Evolutionary conservation across 2,329 filamentous ascomycete genomes (phyloP).

Genomic region (Ceratocystis cacaofunesta): DNA sequence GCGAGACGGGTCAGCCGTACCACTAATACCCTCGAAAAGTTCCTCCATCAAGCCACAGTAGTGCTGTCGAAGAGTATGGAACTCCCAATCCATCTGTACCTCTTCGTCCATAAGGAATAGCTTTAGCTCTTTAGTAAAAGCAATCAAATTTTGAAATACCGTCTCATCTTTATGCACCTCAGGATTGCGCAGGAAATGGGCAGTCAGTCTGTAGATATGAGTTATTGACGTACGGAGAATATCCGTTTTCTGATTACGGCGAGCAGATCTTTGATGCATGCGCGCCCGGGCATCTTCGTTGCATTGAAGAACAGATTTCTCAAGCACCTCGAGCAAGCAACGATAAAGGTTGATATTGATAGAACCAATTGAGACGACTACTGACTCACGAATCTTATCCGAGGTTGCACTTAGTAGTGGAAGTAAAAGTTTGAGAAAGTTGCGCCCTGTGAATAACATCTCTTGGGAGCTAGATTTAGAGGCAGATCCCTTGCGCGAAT

Average conservation of each 20-base stretch:
- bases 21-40: conserved; percentile 79
- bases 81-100: conserved; percentile 87
- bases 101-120: conserved; percentile 90
- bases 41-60: conserved; percentile 92
- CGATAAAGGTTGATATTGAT: conserved; percentile 92
- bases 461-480: conserved; percentile 51
- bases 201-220: conserved; percentile 87
- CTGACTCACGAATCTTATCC: conserved; percentile 69
- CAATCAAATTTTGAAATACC: conserved; percentile 75
- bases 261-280: conserved; percentile 75
- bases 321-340: conserved; percentile 75
- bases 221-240: conserved; percentile 85
- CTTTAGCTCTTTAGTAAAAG: conserved; percentile 82
- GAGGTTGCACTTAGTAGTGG: conserved; percentile 71
- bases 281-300: conserved; percentile 78
- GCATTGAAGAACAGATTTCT: conserved; percentile 71
- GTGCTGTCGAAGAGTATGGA: conserved; percentile 78
- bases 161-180: conserved; percentile 77
- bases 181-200: conserved; percentile 67
- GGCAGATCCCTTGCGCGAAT: conserved; percentile 61
- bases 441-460: conserved; percentile 75
- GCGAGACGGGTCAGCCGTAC: conserved; percentile 65
- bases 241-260: conserved; percentile 71
- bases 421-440: conserved; percentile 81
- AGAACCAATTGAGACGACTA: conserved; percentile 80